Percentiles rank a stretch among this genome's conserved stretches.
phyloP scores from a whole-genome alignment of 106 monocot genomes.

The Acorus calamus region DNA sequence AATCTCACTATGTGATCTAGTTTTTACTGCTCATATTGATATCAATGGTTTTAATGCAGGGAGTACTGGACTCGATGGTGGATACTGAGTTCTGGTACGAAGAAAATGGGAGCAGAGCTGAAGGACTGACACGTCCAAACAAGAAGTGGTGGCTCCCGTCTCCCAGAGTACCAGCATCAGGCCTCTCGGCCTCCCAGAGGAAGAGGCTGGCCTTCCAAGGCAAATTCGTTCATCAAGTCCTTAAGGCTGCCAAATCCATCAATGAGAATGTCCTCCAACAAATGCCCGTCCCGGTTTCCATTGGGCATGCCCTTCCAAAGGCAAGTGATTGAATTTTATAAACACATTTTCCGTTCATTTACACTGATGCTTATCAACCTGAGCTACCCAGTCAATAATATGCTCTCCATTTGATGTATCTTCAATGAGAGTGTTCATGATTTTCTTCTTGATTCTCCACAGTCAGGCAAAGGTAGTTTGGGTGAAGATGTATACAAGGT shows the following conservation, averaged over 20 bases:
- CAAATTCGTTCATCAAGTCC: slow-evolving; percentile 70
- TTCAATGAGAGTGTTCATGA: no score
- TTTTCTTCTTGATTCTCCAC: slow-evolving; percentile 2
- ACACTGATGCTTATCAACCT: no score
- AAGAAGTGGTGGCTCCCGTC: slow-evolving; percentile 96
- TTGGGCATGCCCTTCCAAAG: slow-evolving; percentile 71
- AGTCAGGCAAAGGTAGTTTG: slow-evolving; percentile 73
- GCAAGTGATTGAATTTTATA: slow-evolving; percentile 10
- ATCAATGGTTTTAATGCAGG: slow-evolving; percentile 26
- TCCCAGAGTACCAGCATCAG: slow-evolving; percentile 61
- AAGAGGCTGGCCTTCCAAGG: slow-evolving; percentile 72
- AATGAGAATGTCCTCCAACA: slow-evolving; percentile 81
- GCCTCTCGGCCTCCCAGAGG: slow-evolving; percentile 54
- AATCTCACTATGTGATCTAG: no score
- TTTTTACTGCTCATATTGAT: no score
- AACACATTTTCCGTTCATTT: no score
- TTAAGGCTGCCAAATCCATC: slow-evolving; percentile 90
- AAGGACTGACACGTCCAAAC: slow-evolving; percentile 18
- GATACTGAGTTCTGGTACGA: slow-evolving; percentile 86
- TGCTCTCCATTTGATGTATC: no score
- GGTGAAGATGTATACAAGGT: slow-evolving; percentile 49
- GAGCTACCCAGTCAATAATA: no score
- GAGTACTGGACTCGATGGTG: slow-evolving; percentile 82
- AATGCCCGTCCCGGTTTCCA: slow-evolving; percentile 53
- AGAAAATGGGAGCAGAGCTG: slow-evolving; percentile 55